Base-by-base conservation (phyloP, 257 asterid species). In the Ilex asprella region DNA sequence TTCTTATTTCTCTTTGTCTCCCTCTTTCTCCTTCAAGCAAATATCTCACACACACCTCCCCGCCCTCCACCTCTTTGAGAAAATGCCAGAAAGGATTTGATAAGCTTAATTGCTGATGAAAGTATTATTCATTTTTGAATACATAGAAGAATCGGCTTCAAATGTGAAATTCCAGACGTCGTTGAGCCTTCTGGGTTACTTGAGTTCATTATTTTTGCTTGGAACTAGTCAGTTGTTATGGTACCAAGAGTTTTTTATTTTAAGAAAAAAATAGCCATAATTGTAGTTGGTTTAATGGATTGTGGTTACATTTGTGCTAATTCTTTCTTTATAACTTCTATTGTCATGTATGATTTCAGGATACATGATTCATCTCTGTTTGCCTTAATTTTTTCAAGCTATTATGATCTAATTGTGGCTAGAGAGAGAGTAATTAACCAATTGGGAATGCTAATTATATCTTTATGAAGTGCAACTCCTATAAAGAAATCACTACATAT, bases 401-500 rank as follows among this genome's bases (percentile, higher is more conserved):
- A 71, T 32, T 12, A 16, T 31, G 32, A 46, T 31, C 30, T 56
- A 50, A 39, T 59, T 62, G 56, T 10, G 47, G 15, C 58, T 64
- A 66, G 67, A 31, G 56, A 30, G 31, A n/a, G n/a, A n/a, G n/a
- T n/a, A n/a, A n/a, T n/a, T n/a, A n/a, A n/a, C n/a, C n/a, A n/a
- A n/a, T n/a, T n/a, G n/a, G n/a, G n/a, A 59, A 2, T 39, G 58
- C 56, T 49, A n/a, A 56, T 56, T 56, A 16, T 76, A 59, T 61
- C 62, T 47, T 39, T 60, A 64, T 43, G 62, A 54, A 76, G 12
- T 79, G 84, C 95, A 91, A 95, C 86, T 74, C 71, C 94, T 69
- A 52, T 73, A 21, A 95, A 91, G 78, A 92, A 92, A 70, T 84
- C 97, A 31, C 75, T 92, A 52, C 88, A 78, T 56, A 86, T 92